Evolutionary conservation across 192 early-diverging fungal genomes (phyloP), one percentile per base, ranked within the genome.

Genomic region (Coemansia sp.): DNA sequence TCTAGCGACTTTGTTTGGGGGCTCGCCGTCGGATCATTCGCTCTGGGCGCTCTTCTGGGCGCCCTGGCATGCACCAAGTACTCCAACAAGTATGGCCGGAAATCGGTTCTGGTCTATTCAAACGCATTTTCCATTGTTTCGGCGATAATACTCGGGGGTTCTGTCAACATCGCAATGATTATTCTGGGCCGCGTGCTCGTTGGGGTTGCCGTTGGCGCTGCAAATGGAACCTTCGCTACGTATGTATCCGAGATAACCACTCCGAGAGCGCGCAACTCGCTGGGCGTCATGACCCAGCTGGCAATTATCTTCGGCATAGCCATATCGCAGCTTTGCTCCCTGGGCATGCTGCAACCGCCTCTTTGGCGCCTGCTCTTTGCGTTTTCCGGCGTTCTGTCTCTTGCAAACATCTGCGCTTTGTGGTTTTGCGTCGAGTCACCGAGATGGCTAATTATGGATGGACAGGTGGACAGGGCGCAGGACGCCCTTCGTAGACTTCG

Each of bases 171-270:
- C 25, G 65, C 79, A 6, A 85, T 86, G 79, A 81, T 91, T 29
- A 75, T 79, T 55, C 45, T 85, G 30, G 90, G 85, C 13, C 88
- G 93, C 24, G 63, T 91, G n/a, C 25, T 89, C 18, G 75, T 79
- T 3, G 93, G 93, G 7, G 67, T 91, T 36, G 84, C 81, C 1
- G 82, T 86, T 34, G 93, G 93, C 19, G 72, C 86, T n/a, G 68
- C 76, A 3, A 66, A 67, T 25, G 84, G 83, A 0, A 83, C 74
- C 14, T 75, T 85, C 34, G 82, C 83, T 14, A 84, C 85, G 6
- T 93, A 92, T 58, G 80, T 92, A 22, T 83, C 83, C 14, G 93
- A 93, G 62, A 84, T 91, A 36, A 78, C 89, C 0, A 90, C 93
- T 0, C 79, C 87, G 9, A 75, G 71, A n/a, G 75, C 84, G 8